Base-by-base conservation (phyloP, 2,329 filamentous ascomycete species). In the Septoria petroselini region DNA sequence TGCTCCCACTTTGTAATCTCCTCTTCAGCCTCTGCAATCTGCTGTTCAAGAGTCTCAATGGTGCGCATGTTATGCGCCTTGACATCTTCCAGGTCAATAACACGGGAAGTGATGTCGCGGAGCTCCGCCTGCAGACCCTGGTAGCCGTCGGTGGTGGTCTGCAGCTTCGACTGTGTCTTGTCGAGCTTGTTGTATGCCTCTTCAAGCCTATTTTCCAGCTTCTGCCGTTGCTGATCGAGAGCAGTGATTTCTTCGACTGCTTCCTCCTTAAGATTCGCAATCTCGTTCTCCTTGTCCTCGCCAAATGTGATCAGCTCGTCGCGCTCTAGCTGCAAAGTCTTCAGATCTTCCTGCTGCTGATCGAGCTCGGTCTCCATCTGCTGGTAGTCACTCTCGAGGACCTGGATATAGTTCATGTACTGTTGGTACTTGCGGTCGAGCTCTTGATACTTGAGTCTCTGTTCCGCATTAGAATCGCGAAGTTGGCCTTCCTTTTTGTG, bases 121-220 rank as follows among this genome's bases (percentile, higher is more conserved):
- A 98, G 93, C 74, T 97, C 93, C 52, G 86, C 83, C 65, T 97
- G 91, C 45, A 98, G 73, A n/a, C 88, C 87, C 57, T 85, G 83
- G 68, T 96, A 91, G 65, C 93, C 94, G 64, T 97, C 91, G 9
- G 83, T 83, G 44, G 85, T 82, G 56, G 88, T 85, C 54, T 82
- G 80, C 11, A 95, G 72, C 37, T 81, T 80, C 53, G 85, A 85
- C 63, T 85, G 79, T 47, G 91, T 86, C 3, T 84, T 65, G 33
- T 63, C 58, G 8, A 55, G 55, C 41, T 56, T 56, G 39, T 56
- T 59, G 8, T 62, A 77, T 54, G 94, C 85, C 8, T 78, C 71
- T 15, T 62, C 53, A 6, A 65, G 54, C 39, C 63, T 57, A 4
- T 41, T 45, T n/a, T 63, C 56, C 17, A 66, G 50, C 19, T 47